These are phyloP conservation scores for Actinomucor elegans DNA, from an alignment of 371 early-diverging fungal species.

Conservation along the genomic window DNA sequence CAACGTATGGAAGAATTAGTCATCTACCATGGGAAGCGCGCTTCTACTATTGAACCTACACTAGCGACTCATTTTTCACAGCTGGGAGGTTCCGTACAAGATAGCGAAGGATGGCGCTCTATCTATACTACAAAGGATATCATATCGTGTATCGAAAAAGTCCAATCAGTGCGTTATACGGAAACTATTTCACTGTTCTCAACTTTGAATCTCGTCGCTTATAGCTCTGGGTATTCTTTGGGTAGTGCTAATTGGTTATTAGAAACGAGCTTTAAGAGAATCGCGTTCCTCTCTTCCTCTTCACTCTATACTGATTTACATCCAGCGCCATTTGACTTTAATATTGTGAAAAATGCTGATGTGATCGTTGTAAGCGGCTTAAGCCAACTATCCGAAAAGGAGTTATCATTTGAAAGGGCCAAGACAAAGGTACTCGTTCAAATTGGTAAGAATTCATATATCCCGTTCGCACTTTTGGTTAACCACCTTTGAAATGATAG, in stretches of 20 bases:
- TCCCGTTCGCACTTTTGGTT: neutral
- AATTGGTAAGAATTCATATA: conserved; percentile 31
- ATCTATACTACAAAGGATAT: conserved; percentile 65
- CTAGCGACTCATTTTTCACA: conserved; percentile 24
- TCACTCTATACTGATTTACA: conserved; percentile 62
- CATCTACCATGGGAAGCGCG: conserved; percentile 43
- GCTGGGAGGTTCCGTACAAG: neutral
- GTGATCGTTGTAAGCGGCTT: conserved; percentile 55
- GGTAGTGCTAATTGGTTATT: conserved; percentile 78
- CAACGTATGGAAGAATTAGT: conserved; percentile 72
- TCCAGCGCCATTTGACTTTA: conserved; percentile 67
- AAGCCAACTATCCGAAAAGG: conserved; percentile 9
- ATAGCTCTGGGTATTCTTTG: conserved; percentile 69
- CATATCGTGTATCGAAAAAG: conserved; percentile 60
- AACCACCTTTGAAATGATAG: conserved; percentile 14
- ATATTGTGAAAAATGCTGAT: conserved; percentile 57
- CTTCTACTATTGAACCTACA: conserved; percentile 21
- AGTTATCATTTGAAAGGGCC: conserved; percentile 19
- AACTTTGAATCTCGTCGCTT: conserved; percentile 48
- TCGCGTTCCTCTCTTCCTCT: conserved; percentile 69
- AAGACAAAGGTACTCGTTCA: conserved; percentile 24
- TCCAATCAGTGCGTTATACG: conserved; percentile 63
- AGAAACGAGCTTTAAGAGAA: conserved; percentile 59
- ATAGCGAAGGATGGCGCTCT: conserved; percentile 37
- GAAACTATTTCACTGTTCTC: conserved; percentile 47